phyloP scores from a whole-genome alignment of 2,329 filamentous ascomycete species.

The Podosphaera xanthii region DNA sequence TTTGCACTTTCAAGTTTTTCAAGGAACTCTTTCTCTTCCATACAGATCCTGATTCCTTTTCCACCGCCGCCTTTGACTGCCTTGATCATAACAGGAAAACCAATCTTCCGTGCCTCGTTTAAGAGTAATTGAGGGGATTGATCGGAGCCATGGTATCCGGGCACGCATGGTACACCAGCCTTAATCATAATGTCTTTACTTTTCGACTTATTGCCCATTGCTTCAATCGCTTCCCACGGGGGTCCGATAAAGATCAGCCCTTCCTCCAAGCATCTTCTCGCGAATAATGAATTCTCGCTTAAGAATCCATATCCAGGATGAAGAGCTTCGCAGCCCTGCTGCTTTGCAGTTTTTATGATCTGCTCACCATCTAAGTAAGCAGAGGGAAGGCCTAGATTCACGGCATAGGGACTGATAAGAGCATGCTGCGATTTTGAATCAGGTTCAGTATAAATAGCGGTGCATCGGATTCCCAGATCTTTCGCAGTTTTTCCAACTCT shows the following conservation, averaged over 20 bases:
- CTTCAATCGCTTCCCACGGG: constrained; percentile 55
- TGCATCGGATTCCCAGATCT: constrained; percentile 74
- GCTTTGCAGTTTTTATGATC: constrained; percentile 72
- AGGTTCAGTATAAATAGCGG: constrained; percentile 84
- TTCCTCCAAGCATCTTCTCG: constrained; percentile 66
- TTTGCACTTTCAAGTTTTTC: constrained; percentile 49
- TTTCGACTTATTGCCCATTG: constrained; percentile 83
- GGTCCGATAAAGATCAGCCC: constrained; percentile 90
- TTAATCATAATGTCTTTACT: constrained; percentile 93
- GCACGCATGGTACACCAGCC: constrained; percentile 89
- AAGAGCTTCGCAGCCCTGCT: constrained; percentile 69
- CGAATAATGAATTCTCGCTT: constrained; percentile 83
- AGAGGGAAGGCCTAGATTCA: constrained; percentile 61
- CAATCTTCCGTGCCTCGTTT: constrained; percentile 45
- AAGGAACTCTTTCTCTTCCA: constrained; percentile 43
- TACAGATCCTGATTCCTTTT: constrained; percentile 63
- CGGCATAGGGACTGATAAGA: constrained; percentile 56
- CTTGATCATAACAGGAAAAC: constrained; percentile 54
- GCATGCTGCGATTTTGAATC: constrained; percentile 78
- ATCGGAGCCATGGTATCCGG: constrained; percentile 76
- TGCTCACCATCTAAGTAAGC: constrained; percentile 85
- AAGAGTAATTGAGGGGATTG: constrained; percentile 43
- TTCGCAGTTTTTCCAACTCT: constrained; percentile 77
- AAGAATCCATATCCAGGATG: constrained; percentile 94
- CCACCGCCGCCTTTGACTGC: constrained; percentile 62